Base-by-base conservation (phyloP, 2,329 filamentous ascomycete genomes). In the Trichoderma sp. region DNA sequence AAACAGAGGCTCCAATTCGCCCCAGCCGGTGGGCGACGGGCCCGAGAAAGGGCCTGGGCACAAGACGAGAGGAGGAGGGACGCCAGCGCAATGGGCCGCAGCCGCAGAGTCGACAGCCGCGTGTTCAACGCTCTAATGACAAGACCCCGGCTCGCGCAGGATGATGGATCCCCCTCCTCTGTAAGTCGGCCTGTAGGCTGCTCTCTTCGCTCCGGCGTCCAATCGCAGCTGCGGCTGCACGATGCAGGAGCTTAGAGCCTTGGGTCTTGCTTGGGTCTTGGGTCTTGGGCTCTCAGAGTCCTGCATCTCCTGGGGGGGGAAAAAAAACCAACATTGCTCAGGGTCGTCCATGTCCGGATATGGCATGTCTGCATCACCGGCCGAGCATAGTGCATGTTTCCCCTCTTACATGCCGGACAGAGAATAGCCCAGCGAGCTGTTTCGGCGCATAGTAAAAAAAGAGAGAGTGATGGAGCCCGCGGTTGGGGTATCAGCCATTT, bases 211-310 rank as follows among this genome's bases (percentile, higher is more conserved):
- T 50, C 60, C 59, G 32, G 32, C 7, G 45, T 63, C 61, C 61
- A 64, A 64, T 64, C 50, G 50, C 50, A 15, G 35, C n/a, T 32
- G 19, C 32, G 45, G 63, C 63, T 65, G 63, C 63, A 65, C 37
- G 54, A 65, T 65, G 63, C 63, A 65, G 63, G 63, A 65, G 63
- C 63, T 65, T 65, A 65, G 63, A 64, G 34, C 60, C 42, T 39
- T 63, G 57, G 45, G 42, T 48, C 10, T 48, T 64, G 63, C n/a
- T n/a, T n/a, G n/a, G n/a, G 35, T 22, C 22, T 60, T n/a, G n/a
- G n/a, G 42, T 48, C 10, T 48, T 64, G 63, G 63, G 63, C 52
- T n/a, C 27, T 42, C 52, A 65, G 37, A 65, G 52, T 27, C 19
- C 39, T 65, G 63, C 63, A 65, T 57, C 63, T 65, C 52, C 63